phyloP scores from a whole-genome alignment of 768 basidiomycete species.

The Hortiboletus campestris region DNA sequence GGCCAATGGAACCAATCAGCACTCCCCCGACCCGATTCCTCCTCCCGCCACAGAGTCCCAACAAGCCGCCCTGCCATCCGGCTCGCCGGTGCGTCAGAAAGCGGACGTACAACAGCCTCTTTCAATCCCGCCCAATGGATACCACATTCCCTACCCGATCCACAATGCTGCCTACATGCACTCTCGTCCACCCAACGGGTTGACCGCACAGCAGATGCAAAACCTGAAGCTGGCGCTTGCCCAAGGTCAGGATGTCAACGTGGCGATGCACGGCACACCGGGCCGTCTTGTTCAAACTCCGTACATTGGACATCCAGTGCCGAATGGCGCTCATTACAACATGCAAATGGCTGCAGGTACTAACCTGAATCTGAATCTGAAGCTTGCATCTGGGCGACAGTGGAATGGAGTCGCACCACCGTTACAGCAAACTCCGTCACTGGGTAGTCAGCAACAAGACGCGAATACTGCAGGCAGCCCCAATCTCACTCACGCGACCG shows the following conservation, averaged over 20 bases:
- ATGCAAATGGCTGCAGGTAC: slow-evolving; percentile 24
- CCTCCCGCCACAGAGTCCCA: slow-evolving; percentile 20
- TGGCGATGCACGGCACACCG: slow-evolving; percentile 32
- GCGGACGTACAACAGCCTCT: slow-evolving; percentile 44
- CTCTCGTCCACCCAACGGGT: slow-evolving; percentile 36
- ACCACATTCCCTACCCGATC: slow-evolving; percentile 44
- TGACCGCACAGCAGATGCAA: slow-evolving; percentile 60
- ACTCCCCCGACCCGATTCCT: slow-evolving; percentile 11
- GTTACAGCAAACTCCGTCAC: slow-evolving; percentile 22
- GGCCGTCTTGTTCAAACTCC: slow-evolving; percentile 37
- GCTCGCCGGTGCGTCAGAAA: slow-evolving; percentile 48
- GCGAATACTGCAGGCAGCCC: slow-evolving; percentile 35
- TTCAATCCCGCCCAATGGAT: slow-evolving; percentile 43
- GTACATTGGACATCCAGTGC: slow-evolving; percentile 31
- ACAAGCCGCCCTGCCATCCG: slow-evolving; percentile 22
- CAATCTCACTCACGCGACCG: slow-evolving; percentile 32
- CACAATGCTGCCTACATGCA: slow-evolving; percentile 35
- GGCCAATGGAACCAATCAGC: slow-evolving; percentile 30
- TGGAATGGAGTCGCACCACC: slow-evolving; percentile 34
- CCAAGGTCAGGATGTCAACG: slow-evolving; percentile 39
- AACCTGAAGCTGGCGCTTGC: slow-evolving; percentile 56
- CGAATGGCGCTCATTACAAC: slow-evolving; percentile 30
- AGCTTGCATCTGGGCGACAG: slow-evolving; percentile 38
- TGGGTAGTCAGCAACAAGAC: slow-evolving; percentile 25
- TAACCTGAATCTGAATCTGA: slow-evolving; percentile 39